Evolutionary conservation across 1,284 basidiomycete species (phyloP), one percentile per base, ranked within the genome.

Genomic region (Cryptococcus neoformans): DNA sequence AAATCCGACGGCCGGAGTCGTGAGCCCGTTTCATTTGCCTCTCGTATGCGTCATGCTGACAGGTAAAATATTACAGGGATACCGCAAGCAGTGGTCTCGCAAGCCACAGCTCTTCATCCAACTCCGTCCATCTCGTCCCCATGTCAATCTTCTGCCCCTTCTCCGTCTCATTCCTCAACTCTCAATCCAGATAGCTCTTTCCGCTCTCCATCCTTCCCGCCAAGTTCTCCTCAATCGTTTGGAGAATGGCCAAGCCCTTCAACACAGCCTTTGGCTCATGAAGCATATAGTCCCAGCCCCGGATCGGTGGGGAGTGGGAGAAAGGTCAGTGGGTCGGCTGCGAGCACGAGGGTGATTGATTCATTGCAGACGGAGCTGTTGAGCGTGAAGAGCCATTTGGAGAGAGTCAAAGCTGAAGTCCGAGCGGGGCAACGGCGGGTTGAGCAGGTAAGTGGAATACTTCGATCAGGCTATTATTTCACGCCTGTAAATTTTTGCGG

Each of bases 291-390:
- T 41, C 40, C 5, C 40, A 41, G 40, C 5, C 16, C 40, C 40
- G 16, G 40, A 16, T 16, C 11, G 12, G 16, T 5, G 12, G 11
- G 40, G 40, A 41, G 40, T 3, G 16, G 16, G 40, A 41, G 16
- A 41, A 41, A 28, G 28, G 28, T 28, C 28, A 28, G 28, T 4
- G 28, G 28, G 28, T 28, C 28, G 3, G 28, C 28, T 3, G 59
- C 66, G 2, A 73, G 67, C 47, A 69, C 72, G 11, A 61, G 61
- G 37, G 73, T 77, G 38, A 76, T 77, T 35, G 72, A 75, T 51
- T 62, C 57, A 3, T 57, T 77, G 16, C 75, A 77, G 53, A 70
- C 66, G 12, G 74, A 77, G 39, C 55, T 75, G 8, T 52, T 69
- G 14, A 62, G 65, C 51, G 54, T 63, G 0, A 70, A 61, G 44